These are phyloP conservation scores for Penicillium pulvis DNA, from an alignment of 495 filamentous ascomycete species.

Conservation along the genomic window DNA sequence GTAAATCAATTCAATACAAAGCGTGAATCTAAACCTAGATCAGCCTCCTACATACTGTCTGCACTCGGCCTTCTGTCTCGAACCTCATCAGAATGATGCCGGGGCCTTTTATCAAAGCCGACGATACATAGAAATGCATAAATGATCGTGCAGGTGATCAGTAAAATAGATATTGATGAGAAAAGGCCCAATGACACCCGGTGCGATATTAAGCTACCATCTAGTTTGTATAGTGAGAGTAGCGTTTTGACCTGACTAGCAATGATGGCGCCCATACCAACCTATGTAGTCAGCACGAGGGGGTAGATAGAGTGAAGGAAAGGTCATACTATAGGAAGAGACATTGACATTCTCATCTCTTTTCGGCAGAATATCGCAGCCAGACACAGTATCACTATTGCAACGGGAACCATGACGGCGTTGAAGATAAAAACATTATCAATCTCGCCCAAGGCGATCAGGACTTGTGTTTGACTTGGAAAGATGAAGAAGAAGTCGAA, in stretches of 20 bases:
- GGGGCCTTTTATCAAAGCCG: background rate
- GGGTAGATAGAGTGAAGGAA: too few species aligned
- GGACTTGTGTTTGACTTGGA: slow-evolving; percentile 23
- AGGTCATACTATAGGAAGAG: slow-evolving; percentile 15
- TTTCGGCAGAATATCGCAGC: slow-evolving; percentile 18
- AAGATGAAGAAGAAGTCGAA: slow-evolving; percentile 29
- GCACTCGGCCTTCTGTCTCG: too few species aligned
- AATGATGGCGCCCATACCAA: too few species aligned
- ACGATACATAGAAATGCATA: background rate
- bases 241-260: background rate
- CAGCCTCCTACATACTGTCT: too few species aligned
- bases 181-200: background rate
- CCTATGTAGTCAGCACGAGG: too few species aligned
- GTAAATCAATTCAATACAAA: too few species aligned
- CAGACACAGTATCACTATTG: slow-evolving; percentile 13
- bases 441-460: slow-evolving; percentile 13
- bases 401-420: slow-evolving; percentile 16
- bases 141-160: background rate
- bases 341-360: slow-evolving; percentile 20
- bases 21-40: too few species aligned
- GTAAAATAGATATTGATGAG: background rate
- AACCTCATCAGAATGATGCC: background rate
- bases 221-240: background rate
- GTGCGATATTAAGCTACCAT: background rate
- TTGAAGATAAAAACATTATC: slow-evolving; percentile 20